Percentiles rank a stretch among this genome's conserved stretches.
Evolutionary conservation across 108 stramenopile species (phyloP).

Genomic region (Cyclotella sp.): DNA sequence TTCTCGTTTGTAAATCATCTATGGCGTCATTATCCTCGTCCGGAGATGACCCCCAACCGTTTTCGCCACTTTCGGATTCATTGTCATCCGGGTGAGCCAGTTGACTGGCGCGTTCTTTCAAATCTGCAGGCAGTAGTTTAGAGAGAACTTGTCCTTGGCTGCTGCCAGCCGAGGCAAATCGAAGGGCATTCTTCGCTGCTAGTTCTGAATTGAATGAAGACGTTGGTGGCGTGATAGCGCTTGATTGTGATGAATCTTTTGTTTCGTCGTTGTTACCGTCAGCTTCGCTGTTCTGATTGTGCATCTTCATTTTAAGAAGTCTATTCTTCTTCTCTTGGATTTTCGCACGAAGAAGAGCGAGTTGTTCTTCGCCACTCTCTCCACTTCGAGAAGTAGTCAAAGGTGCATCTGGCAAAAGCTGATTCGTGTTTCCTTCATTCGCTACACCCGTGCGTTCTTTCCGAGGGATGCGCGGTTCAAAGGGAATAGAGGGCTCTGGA

Average conservation of each 20-base stretch:
- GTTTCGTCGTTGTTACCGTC: neutral
- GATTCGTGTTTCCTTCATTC: neutral
- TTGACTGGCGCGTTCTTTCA: slow-evolving; percentile 23
- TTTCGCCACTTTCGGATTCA: neutral
- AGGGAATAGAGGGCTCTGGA: slow-evolving; percentile 9
- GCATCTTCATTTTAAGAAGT: slow-evolving; percentile 30
- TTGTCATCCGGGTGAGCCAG: neutral
- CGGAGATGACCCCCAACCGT: slow-evolving; percentile 14
- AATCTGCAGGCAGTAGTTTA: slow-evolving; percentile 49
- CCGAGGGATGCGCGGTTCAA: slow-evolving; percentile 34
- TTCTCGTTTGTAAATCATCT: slow-evolving; percentile 27
- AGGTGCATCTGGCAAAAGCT: slow-evolving; percentile 1
- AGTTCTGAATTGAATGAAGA: slow-evolving; percentile 25
- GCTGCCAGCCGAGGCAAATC: slow-evolving; percentile 35
- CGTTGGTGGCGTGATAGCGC: neutral
- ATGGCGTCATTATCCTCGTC: slow-evolving; percentile 25
- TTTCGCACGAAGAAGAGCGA: slow-evolving; percentile 42
- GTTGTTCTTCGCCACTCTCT: slow-evolving; percentile 35
- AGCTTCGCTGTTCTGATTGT: slow-evolving; percentile 3
- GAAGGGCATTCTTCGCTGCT: slow-evolving; percentile 54
- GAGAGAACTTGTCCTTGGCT: slow-evolving; percentile 14
- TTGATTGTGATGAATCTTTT: neutral
- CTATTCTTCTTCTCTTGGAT: slow-evolving; percentile 50
- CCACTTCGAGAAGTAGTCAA: slow-evolving; percentile 9
- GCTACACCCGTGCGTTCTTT: slow-evolving; percentile 23